Conservation (phyloP, 2,329 filamentous ascomycete species). For the Acrocalymma vagum region DNA sequence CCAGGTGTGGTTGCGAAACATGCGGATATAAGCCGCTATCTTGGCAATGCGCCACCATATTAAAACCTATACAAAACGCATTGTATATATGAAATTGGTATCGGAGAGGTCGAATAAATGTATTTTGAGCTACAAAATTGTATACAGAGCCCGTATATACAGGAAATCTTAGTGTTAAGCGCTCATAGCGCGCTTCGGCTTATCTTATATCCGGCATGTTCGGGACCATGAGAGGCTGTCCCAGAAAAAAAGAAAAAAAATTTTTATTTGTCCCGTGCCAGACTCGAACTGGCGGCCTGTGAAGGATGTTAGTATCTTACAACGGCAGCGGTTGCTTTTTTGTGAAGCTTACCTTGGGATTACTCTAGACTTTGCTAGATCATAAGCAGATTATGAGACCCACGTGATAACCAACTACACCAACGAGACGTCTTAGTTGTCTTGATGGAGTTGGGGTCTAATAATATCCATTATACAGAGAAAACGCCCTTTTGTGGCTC, state of each 20-base stretch:
- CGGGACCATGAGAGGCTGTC: not conserved
- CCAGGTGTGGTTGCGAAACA: slow-evolving; percentile 3
- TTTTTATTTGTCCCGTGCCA: slow-evolving; percentile 20
- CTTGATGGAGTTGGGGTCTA: too few species aligned
- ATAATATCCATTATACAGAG: too few species aligned
- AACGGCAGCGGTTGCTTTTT: too few species aligned
- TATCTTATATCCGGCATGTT: too few species aligned
- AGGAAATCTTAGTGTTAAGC: not conserved
- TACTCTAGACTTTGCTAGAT: slow-evolving; percentile 10
- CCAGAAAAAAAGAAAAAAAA: slow-evolving; percentile 9
- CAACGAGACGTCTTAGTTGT: slow-evolving; percentile 14
- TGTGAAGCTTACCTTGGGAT: too few species aligned
- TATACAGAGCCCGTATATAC: slow-evolving; percentile 1
- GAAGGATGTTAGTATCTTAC: too few species aligned
- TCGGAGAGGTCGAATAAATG: slow-evolving; percentile 1
- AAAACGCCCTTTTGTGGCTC: too few species aligned
- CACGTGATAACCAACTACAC: slow-evolving; percentile 25
- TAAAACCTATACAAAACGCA: slow-evolving; percentile 3
- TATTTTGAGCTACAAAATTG: slow-evolving; percentile 1
- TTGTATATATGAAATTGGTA: slow-evolving; percentile 1
- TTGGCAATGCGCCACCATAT: slow-evolving; percentile 1
- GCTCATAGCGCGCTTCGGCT: too few species aligned
- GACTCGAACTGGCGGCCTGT: slow-evolving; percentile 25
- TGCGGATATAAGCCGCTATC: slow-evolving; percentile 2
- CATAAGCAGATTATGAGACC: slow-evolving; percentile 23